Base-by-base conservation (phyloP, 441 rosid species). In the Raphanus hybrid region DNA sequence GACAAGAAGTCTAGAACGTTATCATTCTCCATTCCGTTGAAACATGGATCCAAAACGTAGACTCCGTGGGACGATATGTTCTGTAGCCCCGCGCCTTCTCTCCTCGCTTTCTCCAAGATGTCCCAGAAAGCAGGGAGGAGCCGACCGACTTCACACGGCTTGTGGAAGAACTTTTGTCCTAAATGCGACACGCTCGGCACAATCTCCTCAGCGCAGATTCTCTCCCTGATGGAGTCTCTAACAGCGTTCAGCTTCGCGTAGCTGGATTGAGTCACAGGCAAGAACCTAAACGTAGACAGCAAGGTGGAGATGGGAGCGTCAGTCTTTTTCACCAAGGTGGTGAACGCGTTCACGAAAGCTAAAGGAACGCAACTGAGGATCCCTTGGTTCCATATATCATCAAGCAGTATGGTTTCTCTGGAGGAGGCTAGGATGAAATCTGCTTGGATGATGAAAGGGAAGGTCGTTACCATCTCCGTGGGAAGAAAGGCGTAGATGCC, bases 401-500 rank as follows among this genome's bases (percentile, higher is more conserved):
- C 91, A 62, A 89, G 55, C 0, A 85, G 86, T 6, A 92, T 85
- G 1, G 86, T 84, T 69, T 91, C 96, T 64, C 96, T 85, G 0
- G 94, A 92, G 1, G 97, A 91, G 0, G 86, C 81, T 1, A 92
- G 75, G 64, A 91, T 73, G 63, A 92, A 92, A 74, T 92, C 94
- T 0, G 91, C 91, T 63, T 92, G 96, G 12, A 92, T 87, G 2
- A 91, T 83, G 70, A 92, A 92, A 0, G 93, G 94, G 4, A 90
- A 89, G 65, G 87, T 86, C 0, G 96, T 89, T 27, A 90, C 85
- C 97, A 91, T 91, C 72, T 87, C 96, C 0, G 93, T 91, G 1
- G 96, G 97, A 70, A 92, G 92, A 78, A 87, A 92, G 0, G 96
- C 96, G 67, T 88, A 92, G 66, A 89, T 78, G 7, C 94, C 96